Base-by-base conservation (phyloP, 2,329 filamentous ascomycete genomes). In the Biscogniauxia mediterranea region DNA sequence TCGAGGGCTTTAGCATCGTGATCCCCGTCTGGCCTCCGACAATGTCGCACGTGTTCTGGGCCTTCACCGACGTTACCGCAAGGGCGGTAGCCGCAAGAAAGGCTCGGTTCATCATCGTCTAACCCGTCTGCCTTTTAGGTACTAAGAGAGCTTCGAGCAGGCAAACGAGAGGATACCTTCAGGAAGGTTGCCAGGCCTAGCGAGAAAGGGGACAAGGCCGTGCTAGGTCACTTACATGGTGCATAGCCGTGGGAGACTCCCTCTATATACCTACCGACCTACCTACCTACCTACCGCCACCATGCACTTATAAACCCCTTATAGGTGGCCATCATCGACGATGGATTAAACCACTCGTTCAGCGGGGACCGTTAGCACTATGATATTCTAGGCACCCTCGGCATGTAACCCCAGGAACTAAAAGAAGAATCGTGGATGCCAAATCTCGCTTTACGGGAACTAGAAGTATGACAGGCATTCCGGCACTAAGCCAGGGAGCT, bases 11-110 rank as follows among this genome's bases (percentile, higher is more conserved):
- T 57, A 77, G 69, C 23, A 78, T 64, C 15, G 72, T 59, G 55
- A 79, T 76, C 5, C 69, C 68, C 1, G 72, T 71, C 17, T 66
- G 61, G 13, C 57, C 66, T 46, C 73, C 64, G n/a, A 80, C 71
- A 2, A 68, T 71, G 13, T 73, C 73, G 66, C 78, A 80, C 11
- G 79, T 78, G 55, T 76, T 64, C 50, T 68, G 64, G 46, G 69
- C 68, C 2, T 56, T 62, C 11, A 55, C 42, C 19, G 54, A 61
- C 26, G 61, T 59, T 3, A 64, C 63, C 13, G 38, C 64, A 11
- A 71, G 50, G 17, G 63, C 62, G 15, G 61, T 57, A 28, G 64
- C 62, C 52, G 62, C 60, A 6, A 67, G 59, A 19, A 68, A 49
- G 23, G 55, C 55, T 51, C 46, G 63, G 26, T 55, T 63, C 55